These are phyloP conservation scores for Colletotrichum cereale DNA, from an alignment of 2,329 filamentous ascomycete genomes.

Conservation along the genomic window DNA sequence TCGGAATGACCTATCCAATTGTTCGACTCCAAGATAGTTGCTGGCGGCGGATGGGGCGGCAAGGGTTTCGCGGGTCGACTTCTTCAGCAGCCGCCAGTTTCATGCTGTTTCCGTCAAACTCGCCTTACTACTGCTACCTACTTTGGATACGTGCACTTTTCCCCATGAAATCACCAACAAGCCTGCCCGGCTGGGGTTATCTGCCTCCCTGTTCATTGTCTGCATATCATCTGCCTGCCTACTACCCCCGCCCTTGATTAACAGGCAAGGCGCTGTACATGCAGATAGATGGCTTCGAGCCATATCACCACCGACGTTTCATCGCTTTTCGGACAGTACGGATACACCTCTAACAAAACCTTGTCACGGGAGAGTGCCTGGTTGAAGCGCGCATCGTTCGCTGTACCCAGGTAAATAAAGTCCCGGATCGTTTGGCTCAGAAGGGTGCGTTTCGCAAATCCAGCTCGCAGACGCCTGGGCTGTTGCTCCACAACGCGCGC, in stretches of 20 bases:
- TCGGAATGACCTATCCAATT: background rate
- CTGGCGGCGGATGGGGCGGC: background rate
- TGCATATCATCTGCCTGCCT: background rate
- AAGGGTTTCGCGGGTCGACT: background rate
- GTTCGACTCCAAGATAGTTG: background rate
- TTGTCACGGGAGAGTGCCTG: background rate
- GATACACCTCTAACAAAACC: background rate
- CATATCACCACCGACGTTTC: background rate
- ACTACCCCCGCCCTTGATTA: background rate
- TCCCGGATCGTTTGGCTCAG: background rate
- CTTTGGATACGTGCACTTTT: background rate
- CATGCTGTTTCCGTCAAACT: background rate
- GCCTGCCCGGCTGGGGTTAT: background rate
- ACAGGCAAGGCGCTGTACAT: background rate
- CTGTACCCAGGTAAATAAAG: background rate
- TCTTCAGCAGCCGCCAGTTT: conserved; percentile 24
- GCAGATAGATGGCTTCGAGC: background rate
- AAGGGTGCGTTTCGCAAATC: background rate
- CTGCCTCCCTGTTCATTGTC: no score
- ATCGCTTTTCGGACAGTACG: background rate
- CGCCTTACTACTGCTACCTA: background rate
- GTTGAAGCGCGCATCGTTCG: background rate
- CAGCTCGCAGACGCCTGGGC: background rate
- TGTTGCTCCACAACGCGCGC: background rate
- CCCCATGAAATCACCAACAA: background rate